Conservation (phyloP, 2,329 filamentous ascomycete species). For the Alternaria triticina region DNA sequence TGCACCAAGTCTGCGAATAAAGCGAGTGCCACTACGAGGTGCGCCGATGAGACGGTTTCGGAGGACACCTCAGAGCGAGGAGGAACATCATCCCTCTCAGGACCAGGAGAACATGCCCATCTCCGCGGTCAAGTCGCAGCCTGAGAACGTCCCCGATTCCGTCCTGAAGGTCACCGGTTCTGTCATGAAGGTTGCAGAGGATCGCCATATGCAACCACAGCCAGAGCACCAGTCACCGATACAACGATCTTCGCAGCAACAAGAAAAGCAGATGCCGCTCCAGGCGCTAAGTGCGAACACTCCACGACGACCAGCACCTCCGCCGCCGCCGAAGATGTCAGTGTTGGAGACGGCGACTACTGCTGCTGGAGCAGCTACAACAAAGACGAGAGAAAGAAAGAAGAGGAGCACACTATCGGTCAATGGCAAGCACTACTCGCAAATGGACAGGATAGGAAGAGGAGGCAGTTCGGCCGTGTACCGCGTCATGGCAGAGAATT, state of each 20-base stretch:
- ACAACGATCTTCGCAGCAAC: slow-evolving; percentile 47
- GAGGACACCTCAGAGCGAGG: slow-evolving; percentile 49
- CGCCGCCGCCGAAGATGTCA: slow-evolving; percentile 94
- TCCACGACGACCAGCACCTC: slow-evolving; percentile 75
- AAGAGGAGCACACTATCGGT: slow-evolving; percentile 84
- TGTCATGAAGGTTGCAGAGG: slow-evolving; percentile 44
- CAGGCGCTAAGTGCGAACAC: slow-evolving; percentile 69
- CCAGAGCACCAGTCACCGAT: slow-evolving; percentile 37
- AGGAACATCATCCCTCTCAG: slow-evolving; percentile 54
- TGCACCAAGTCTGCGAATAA: slow-evolving; percentile 49
- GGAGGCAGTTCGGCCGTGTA: slow-evolving; percentile 96
- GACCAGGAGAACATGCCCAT: slow-evolving; percentile 84
- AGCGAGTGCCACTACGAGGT: slow-evolving; percentile 47
- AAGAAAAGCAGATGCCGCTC: slow-evolving; percentile 56
- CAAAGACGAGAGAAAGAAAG: slow-evolving; percentile 72
- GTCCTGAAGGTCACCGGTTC: slow-evolving; percentile 43
- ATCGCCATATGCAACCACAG: slow-evolving; percentile 27
- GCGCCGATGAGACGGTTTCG: slow-evolving; percentile 48
- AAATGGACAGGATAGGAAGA: slow-evolving; percentile 87
- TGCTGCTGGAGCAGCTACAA: slow-evolving; percentile 78
- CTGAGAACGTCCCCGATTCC: slow-evolving; percentile 34
- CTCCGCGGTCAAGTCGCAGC: slow-evolving; percentile 37
- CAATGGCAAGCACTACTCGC: slow-evolving; percentile 89
- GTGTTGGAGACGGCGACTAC: slow-evolving; percentile 90
- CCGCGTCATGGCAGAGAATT: slow-evolving; percentile 95